Base-by-base conservation (phyloP, 176 grass and related monocot species). In the Raddia guianensis region DNA sequence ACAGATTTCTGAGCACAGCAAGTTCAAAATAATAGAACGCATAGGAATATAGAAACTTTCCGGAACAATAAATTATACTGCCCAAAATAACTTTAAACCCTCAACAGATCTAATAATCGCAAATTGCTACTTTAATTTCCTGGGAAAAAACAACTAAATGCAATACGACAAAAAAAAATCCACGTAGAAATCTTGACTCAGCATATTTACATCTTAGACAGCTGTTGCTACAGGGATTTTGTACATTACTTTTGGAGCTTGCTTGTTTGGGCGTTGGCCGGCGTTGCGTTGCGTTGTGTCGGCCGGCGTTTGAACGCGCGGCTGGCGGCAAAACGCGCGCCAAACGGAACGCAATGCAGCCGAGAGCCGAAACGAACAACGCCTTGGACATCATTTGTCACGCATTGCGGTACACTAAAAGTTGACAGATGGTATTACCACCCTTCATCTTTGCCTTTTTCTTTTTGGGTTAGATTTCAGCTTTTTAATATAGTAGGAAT, bases 381-480 rank as follows among this genome's bases (percentile, higher is more conserved):
- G n/a, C n/a, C n/a, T 4, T 60, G 19, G 3, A 33, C 47, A 66
- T 11, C 44, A 62, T 68, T 84, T 61, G 5, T 13, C 32, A 77
- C 18, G 13, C 37, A 40, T 40, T 3, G 37, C 57, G 43, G 32
- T 14, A 69, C 55, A 7, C 1, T 15, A 44, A 77, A 84, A 12
- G 15, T 61, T 54, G 13, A 69, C 12, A 44, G 16, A 43, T 72
- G 12, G 10, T 70, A 63, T 56, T 1, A 4, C 6, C 20, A 78
- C 12, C 54, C 15, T 48, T 71, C 55, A 65, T 58, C 48, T 74
- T 42, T 59, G 16, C 14, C 9, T 43, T 32, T 57, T 72, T 66
- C 44, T 72, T 18, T 54, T n/a, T n/a, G n/a, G 78, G 66, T 87
- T 16, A 62, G 37, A 60, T 2, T 19, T 63, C 6, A 84, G 52